These are phyloP conservation scores for Phaffia rhodozyma DNA, from an alignment of 1,284 basidiomycete species.

Conservation along the genomic window DNA sequence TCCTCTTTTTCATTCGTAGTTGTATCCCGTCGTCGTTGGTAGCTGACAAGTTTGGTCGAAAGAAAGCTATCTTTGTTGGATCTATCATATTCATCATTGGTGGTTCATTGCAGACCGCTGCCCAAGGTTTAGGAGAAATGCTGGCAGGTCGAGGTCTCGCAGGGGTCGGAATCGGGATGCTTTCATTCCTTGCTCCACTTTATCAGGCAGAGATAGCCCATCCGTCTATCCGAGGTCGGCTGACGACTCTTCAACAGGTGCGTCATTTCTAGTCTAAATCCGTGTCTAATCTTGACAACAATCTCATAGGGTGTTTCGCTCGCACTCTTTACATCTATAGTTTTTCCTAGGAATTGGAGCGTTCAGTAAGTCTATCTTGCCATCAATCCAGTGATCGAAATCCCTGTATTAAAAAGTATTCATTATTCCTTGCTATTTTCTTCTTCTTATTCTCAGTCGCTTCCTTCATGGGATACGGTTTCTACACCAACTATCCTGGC, in stretches of 20 bases:
- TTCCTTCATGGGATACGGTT: constrained; percentile 36
- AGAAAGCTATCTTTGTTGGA: constrained; percentile 36
- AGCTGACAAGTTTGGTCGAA: constrained; percentile 31
- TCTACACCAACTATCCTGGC: constrained; percentile 29
- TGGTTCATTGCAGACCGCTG: constrained; percentile 36
- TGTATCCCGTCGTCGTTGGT: constrained; percentile 32
- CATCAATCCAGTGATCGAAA: no score
- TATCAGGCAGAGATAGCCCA: constrained; percentile 52
- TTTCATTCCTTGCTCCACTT: constrained; percentile 47
- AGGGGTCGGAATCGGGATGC: constrained; percentile 42
- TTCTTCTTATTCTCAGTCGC: constrained; percentile 23
- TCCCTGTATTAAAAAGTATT: no score
- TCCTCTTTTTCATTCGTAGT: constrained; percentile 30
- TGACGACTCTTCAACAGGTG: constrained; percentile 51
- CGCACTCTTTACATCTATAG: no score
- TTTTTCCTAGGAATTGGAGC: constrained; percentile 41
- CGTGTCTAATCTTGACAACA: no score
- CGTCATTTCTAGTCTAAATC: no score
- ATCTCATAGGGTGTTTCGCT: no score
- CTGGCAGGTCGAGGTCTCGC: constrained; percentile 52
- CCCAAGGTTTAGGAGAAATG: constrained; percentile 48
- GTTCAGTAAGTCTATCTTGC: constrained; percentile 19
- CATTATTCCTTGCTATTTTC: no score
- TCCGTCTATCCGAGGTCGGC: constrained; percentile 48
- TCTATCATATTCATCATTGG: constrained; percentile 39